These are phyloP conservation scores for Stygiomarasmius scandens DNA, from an alignment of 1,284 basidiomycete genomes.

Conservation along the genomic window DNA sequence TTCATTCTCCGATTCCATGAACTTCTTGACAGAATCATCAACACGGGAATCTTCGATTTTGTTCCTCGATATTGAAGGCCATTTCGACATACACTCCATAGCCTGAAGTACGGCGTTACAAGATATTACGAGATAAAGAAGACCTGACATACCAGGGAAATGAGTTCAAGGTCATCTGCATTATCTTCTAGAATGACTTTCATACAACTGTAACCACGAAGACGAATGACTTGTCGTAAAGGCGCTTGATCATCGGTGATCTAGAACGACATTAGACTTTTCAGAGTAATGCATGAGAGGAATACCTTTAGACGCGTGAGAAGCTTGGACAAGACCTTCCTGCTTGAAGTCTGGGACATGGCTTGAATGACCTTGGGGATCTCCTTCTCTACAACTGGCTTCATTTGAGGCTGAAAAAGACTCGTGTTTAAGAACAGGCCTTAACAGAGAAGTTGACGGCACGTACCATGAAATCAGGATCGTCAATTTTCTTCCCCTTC, in stretches of 20 bases:
- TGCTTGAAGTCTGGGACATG: slow-evolving; percentile 86
- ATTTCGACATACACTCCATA: slow-evolving; percentile 73
- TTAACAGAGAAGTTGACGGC: slow-evolving; percentile 5
- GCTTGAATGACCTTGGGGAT: slow-evolving; percentile 92
- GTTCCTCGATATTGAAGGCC: slow-evolving; percentile 89
- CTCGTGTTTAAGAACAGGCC: not conserved
- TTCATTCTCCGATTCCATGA: slow-evolving; percentile 59
- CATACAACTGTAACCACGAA: slow-evolving; percentile 95
- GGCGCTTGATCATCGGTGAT: slow-evolving; percentile 84
- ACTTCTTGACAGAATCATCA: slow-evolving; percentile 63
- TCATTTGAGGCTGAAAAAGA: slow-evolving; percentile 61
- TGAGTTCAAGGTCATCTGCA: slow-evolving; percentile 71
- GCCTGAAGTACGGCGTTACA: slow-evolving; percentile 45
- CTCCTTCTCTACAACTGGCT: slow-evolving; percentile 77
- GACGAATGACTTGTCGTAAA: slow-evolving; percentile 85
- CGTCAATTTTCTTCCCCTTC: slow-evolving; percentile 91
- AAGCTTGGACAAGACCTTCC: slow-evolving; percentile 82
- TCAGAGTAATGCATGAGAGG: not conserved
- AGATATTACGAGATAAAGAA: not conserved
- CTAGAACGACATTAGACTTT: slow-evolving; percentile 40
- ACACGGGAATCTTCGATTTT: slow-evolving; percentile 92
- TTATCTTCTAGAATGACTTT: slow-evolving; percentile 86
- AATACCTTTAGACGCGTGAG: slow-evolving; percentile 83
- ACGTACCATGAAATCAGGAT: slow-evolving; percentile 82
- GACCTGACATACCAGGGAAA: slow-evolving; percentile 57